phyloP scores from a whole-genome alignment of 768 basidiomycete genomes.

The Butyriboletus loyo region DNA sequence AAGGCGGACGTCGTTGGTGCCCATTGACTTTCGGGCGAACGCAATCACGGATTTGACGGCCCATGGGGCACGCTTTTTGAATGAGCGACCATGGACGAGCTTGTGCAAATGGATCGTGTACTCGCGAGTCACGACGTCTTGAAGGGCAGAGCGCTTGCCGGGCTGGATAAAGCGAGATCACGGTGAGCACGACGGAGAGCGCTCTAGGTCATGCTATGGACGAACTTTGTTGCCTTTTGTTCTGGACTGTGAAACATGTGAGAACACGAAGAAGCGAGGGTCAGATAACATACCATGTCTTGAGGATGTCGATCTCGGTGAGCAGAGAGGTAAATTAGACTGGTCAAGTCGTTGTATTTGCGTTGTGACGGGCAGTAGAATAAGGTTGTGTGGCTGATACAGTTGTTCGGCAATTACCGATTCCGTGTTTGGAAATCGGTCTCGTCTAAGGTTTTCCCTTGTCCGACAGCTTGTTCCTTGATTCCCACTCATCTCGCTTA shows the following conservation, averaged over 20 bases:
- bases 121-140: constrained; percentile 97
- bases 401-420: constrained; percentile 39
- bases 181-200: background rate
- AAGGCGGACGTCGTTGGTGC: constrained; percentile 88
- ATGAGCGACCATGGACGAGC: constrained; percentile 84
- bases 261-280: constrained; percentile 1
- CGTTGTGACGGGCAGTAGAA: constrained; percentile 26
- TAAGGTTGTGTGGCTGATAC: constrained; percentile 64
- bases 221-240: constrained; percentile 32
- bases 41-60: constrained; percentile 92
- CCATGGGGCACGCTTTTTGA: constrained; percentile 97
- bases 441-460: background rate
- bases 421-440: background rate
- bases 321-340: constrained; percentile 33
- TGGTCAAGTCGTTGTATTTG: constrained; percentile 33
- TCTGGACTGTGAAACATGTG: constrained; percentile 38
- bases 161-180: constrained; percentile 37
- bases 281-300: constrained; percentile 57
- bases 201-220: constrained; percentile 23
- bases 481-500: background rate
- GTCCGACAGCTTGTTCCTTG: background rate
- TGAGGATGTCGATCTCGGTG: constrained; percentile 62
- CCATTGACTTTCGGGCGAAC: constrained; percentile 95
- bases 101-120: constrained; percentile 99
- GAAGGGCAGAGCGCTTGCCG: constrained; percentile 94